A percentile compares a stretch with the other conserved stretches of the same genome.
Evolutionary conservation across 345 rosid species (phyloP).

Genomic region (Kandelia obovata): DNA sequence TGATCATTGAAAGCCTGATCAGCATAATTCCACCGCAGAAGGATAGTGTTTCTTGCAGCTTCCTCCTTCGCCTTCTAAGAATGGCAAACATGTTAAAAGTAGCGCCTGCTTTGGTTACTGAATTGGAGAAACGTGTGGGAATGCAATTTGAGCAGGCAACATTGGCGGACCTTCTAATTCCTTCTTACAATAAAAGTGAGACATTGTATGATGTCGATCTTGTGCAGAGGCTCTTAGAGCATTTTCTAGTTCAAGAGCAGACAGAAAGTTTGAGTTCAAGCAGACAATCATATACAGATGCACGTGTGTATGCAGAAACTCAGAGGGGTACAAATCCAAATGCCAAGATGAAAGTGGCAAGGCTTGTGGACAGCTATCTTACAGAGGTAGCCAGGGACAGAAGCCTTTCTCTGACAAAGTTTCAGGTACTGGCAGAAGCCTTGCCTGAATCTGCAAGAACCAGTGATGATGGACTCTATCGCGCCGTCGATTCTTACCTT

Average conservation of each 20-base stretch:
- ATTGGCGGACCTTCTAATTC: slow-evolving; percentile 73
- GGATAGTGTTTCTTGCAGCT: slow-evolving; percentile 87
- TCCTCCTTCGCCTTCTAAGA: slow-evolving; percentile 75
- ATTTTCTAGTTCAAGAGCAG: slow-evolving; percentile 90
- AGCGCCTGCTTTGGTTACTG: slow-evolving; percentile 84
- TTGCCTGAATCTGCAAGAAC: slow-evolving; percentile 90
- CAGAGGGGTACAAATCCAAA: slow-evolving; percentile 43
- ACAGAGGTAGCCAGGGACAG: slow-evolving; percentile 89
- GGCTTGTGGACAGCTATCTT: slow-evolving; percentile 90
- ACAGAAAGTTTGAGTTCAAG: slow-evolving; percentile 69
- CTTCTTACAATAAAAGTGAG: slow-evolving; percentile 57
- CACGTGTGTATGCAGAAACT: slow-evolving; percentile 50
- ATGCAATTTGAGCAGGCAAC: slow-evolving; percentile 97
- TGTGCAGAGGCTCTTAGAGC: slow-evolving; percentile 86
- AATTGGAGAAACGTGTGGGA: slow-evolving; percentile 86
- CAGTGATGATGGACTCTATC: slow-evolving; percentile 90
- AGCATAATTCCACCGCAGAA: slow-evolving; percentile 92
- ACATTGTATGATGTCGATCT: slow-evolving; percentile 86
- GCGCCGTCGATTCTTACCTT: slow-evolving; percentile 90
- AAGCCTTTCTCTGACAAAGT: slow-evolving; percentile 79
- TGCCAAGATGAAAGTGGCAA: slow-evolving; percentile 90
- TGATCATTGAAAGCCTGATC: slow-evolving; percentile 81
- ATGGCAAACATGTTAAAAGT: slow-evolving; percentile 81
- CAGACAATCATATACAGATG: slow-evolving; percentile 51
- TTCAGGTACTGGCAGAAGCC: slow-evolving; percentile 90